Base-by-base conservation (phyloP, 139 green algal species). In the Micractinium sp. region DNA sequence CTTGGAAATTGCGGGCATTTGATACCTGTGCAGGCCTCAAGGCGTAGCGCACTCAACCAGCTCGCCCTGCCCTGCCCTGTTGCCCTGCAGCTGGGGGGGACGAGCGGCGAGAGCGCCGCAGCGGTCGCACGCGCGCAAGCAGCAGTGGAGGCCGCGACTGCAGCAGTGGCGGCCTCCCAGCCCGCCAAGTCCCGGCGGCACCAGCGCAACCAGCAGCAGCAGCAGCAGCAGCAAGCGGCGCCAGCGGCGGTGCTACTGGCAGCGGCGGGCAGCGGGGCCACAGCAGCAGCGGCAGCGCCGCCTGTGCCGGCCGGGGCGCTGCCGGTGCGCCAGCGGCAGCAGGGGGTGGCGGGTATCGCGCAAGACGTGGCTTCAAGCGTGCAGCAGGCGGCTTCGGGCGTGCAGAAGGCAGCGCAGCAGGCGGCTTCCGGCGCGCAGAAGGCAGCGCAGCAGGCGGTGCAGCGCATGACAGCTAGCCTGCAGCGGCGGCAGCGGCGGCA, bases 121-220 rank as follows among this genome's bases (percentile, higher is more conserved):
- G 81, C 56, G 23, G 29, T 80, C 1, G 74, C 74, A 29, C 35
- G 74, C 35, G 74, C 74, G 19, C 74, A 53, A 13, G 63, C 63
- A 41, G 67, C 66, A n/a, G 35, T 67, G 9, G 83, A 67, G 38
- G 83, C 83, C 18, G 73, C 66, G 20, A 67, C 83, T 25, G 83
- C 83, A 41, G 61, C 67, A 56, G 47, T 56, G 47, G 47, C 47
- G 47, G 47, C 47, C 47, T 5, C 86, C n/a, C 41, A 79, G 69
- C 66, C 53, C 29, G 89, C 77, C 29, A 91, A 91, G 67, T 18
- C 36, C 36, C 69, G 79, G 81, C 56, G 66, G 39, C 63, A 67
- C 20, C 83, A 87, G 67, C 82, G 67, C 31, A 61, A 87, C 36
- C 82, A 77, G 67, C 83, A 87, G 82, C 66, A 78, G 63, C n/a